phyloP scores from a whole-genome alignment of 1,284 basidiomycete species.

The Inonotus obliquus region DNA sequence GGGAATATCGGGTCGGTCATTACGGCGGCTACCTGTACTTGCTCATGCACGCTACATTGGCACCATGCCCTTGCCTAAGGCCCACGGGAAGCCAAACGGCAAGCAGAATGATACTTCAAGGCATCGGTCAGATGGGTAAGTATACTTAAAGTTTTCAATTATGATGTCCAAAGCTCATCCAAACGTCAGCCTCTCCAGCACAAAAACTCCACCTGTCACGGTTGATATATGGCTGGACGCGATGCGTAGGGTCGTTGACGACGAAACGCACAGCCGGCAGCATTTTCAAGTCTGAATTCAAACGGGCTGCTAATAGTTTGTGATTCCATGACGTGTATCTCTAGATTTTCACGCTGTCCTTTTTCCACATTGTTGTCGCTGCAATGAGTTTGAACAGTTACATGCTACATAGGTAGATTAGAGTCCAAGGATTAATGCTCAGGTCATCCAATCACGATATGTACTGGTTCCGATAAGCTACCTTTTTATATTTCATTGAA shows the following conservation, averaged over 20 bases:
- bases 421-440: too few relatives aligned
- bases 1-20: constrained; percentile 85
- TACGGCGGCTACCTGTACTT: constrained; percentile 87
- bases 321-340: constrained; percentile 28
- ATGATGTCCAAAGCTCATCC: neutral
- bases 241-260: constrained; percentile 68
- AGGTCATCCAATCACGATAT: too few relatives aligned
- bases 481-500: neutral
- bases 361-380: neutral
- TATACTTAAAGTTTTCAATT: neutral
- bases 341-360: neutral
- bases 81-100: neutral
- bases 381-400: neutral
- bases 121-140: constrained; percentile 12
- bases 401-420: too few relatives aligned
- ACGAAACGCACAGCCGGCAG: constrained; percentile 49
- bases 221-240: constrained; percentile 71
- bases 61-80: constrained; percentile 16
- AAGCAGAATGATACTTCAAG: neutral
- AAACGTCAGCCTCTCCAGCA: neutral
- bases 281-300: constrained; percentile 29
- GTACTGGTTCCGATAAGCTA: neutral
- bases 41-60: constrained; percentile 82
- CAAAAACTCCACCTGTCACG: constrained; percentile 19
- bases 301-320: neutral